Evolutionary conservation across 345 rosid species (phyloP).

Genomic region (Ricinus communis): DNA sequence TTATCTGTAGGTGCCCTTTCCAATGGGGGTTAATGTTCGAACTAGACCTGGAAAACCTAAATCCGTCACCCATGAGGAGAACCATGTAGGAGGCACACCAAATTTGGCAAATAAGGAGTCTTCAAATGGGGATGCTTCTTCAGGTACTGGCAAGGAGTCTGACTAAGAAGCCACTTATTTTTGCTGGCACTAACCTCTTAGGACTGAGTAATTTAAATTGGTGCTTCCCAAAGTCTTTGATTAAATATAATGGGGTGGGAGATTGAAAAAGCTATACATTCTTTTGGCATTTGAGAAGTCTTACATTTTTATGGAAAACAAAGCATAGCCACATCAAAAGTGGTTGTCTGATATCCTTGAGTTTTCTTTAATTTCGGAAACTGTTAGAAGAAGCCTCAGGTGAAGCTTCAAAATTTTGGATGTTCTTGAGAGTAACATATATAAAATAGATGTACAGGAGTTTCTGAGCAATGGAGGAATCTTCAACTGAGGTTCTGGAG

Average conservation of each 20-base stretch:
- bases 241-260: conserved; percentile 10
- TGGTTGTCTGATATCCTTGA: conserved; percentile 12
- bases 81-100: conserved; percentile 29
- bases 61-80: conserved; percentile 29
- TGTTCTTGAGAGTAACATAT: conserved; percentile 17
- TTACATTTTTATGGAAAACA: conserved; percentile 10
- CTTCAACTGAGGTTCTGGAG: conserved; percentile 16
- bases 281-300: conserved; percentile 12
- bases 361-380: conserved; percentile 6
- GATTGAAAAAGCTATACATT: not conserved
- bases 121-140: conserved; percentile 33
- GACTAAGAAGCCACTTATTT: conserved; percentile 29
- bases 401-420: conserved; percentile 51
- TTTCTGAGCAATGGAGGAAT: conserved; percentile 19
- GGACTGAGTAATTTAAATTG: too few relatives aligned
- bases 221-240: conserved; percentile 17
- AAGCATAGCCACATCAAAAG: conserved; percentile 10
- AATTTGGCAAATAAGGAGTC: conserved; percentile 30
- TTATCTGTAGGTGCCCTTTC: conserved; percentile 55
- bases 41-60: conserved; percentile 46
- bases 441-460: conserved; percentile 21
- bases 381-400: conserved; percentile 18
- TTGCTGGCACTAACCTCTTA: conserved; percentile 36
- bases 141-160: conserved; percentile 41
- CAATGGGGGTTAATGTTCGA: conserved; percentile 55